These are phyloP conservation scores for Sclerotinia borealis DNA, from an alignment of 2,329 filamentous ascomycete species.

Conservation along the genomic window DNA sequence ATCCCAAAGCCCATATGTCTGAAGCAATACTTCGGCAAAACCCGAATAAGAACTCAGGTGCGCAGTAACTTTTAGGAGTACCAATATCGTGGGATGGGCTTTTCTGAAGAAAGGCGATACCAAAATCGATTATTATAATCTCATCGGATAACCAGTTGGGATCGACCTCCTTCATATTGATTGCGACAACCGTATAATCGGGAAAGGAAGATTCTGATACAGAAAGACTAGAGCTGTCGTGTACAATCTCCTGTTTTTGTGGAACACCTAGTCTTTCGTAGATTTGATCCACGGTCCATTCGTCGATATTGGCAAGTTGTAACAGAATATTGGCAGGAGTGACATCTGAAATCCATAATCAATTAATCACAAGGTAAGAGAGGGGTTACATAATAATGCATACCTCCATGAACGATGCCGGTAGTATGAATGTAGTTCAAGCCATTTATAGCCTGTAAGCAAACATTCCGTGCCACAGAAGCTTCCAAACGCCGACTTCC, in stretches of 20 bases:
- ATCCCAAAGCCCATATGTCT: slow-evolving; percentile 22
- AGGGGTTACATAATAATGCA: neutral
- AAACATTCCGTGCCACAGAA: slow-evolving; percentile 18
- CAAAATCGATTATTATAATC: slow-evolving; percentile 22
- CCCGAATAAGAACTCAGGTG: slow-evolving; percentile 19
- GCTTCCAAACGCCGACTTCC: slow-evolving; percentile 19
- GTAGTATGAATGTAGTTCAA: slow-evolving; percentile 19
- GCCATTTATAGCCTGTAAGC: slow-evolving; percentile 17
- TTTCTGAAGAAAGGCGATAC: slow-evolving; percentile 15
- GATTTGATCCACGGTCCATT: slow-evolving; percentile 16
- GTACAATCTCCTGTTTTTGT: slow-evolving; percentile 12
- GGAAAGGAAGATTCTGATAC: slow-evolving; percentile 5
- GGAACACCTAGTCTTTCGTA: slow-evolving; percentile 17
- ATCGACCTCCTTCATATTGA: slow-evolving; percentile 18
- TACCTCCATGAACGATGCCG: slow-evolving; percentile 21
- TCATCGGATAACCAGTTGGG: slow-evolving; percentile 18
- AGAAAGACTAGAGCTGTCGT: neutral
- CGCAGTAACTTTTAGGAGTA: slow-evolving; percentile 18
- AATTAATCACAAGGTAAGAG: neutral
- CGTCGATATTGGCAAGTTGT: slow-evolving; percentile 19
- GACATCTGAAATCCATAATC: slow-evolving; percentile 11
- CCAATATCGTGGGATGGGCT: slow-evolving; percentile 13
- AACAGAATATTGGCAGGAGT: slow-evolving; percentile 19
- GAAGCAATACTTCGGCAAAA: slow-evolving; percentile 13
- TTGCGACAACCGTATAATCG: slow-evolving; percentile 15